Conservation (phyloP, 306 rosid species). For the Dryas drummondii region DNA sequence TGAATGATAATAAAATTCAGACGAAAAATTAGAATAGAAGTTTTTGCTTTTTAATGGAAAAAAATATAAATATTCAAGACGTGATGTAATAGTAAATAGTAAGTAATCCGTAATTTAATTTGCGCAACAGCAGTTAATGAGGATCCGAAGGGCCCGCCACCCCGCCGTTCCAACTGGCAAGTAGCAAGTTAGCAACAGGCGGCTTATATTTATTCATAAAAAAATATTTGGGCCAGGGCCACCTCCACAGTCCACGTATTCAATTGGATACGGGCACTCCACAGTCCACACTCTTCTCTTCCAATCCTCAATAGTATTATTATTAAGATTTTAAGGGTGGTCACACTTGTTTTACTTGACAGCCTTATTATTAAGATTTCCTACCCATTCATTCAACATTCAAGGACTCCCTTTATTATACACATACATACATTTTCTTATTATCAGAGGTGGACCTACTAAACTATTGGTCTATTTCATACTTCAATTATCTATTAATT, state of each 20-base stretch:
- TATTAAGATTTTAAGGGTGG: neutral
- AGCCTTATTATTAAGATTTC: constrained; percentile 3
- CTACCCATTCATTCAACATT: neutral
- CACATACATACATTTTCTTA: neutral
- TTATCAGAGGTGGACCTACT: neutral
- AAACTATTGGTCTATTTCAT: neutral
- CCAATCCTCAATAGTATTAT: too few relatives aligned
- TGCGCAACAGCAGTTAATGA: neutral
- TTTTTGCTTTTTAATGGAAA: too few relatives aligned
- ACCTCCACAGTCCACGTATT: too few relatives aligned
- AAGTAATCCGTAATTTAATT: neutral
- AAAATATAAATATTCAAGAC: neutral
- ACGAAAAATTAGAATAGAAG: too few relatives aligned
- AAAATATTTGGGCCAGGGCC: too few relatives aligned
- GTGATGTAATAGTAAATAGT: neutral
- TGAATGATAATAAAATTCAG: too few relatives aligned
- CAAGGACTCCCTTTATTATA: neutral
- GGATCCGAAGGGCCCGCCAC: neutral
- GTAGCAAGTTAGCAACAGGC: too few relatives aligned
- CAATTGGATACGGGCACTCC: too few relatives aligned
- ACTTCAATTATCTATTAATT: neutral
- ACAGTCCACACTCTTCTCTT: too few relatives aligned
- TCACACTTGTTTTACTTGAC: neutral
- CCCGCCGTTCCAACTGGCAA: neutral
- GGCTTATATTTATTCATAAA: too few relatives aligned